Base-by-base conservation (phyloP, 2,329 filamentous ascomycete species). In the Clarireedia monteithiana region DNA sequence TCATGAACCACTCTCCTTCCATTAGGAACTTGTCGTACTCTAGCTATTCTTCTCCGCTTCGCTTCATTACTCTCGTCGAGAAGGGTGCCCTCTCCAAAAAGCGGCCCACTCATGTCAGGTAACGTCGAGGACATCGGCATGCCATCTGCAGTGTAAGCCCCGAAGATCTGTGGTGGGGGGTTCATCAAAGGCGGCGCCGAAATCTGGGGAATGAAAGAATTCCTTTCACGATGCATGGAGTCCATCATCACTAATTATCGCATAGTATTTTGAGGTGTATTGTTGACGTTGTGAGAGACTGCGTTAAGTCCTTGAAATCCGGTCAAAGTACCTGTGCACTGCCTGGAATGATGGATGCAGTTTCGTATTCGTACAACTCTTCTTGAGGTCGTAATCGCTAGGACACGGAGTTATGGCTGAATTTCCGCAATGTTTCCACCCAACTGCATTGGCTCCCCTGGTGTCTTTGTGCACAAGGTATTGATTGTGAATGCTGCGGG, bases 61-160 rank as follows among this genome's bases (percentile, higher is more conserved):
- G 91, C 83, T 67, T 96, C 92, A 65, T 85, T 89, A 54, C 80
- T 79, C 64, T 88, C 84, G 61, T 85, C 82, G 55, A 84, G 72
- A 59, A 84, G 68, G 42, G 76, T 71, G 23, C 74, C 75, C 23
- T 80, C 77, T 60, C 83, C 80, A 59, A 82, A 83, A 75, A 85
- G 78, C 54, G 82, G 80, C n/a, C 76, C 76, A 34, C 78, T 75
- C 53, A 84, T 70, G 62, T 84, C 82, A 30, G 76, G 75, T 12
- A 80, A 77, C 55, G 80, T 73, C 53, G 82, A 75, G 54, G 74
- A 71, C 58, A 84, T 75, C 9, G 83, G 74, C 55, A 87, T 73
- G 48, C 80, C 80, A 66, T 88, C 83, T 46, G 77, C 72, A 46
- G 74, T 70, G 65, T 86, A 88, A 53, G 74, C 74, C 56, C 84